Evolutionary conservation across 2,329 filamentous ascomycete genomes (phyloP).

Genomic region (Huntiella moniliformis): DNA sequence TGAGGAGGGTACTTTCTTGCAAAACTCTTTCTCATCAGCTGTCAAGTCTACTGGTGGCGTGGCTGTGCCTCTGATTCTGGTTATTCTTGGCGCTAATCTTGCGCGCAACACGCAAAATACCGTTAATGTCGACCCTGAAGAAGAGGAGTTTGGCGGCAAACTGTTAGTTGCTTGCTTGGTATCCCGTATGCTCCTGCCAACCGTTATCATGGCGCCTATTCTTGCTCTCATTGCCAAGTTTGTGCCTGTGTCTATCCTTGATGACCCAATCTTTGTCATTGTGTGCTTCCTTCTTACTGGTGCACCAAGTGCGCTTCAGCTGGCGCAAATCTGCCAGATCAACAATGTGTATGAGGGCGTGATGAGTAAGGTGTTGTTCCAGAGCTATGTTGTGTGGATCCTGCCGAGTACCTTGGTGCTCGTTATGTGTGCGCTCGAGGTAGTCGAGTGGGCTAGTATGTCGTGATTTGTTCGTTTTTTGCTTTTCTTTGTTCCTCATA

Average conservation of each 20-base stretch:
- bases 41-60: constrained; percentile 73
- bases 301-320: constrained; percentile 77
- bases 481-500: neutral
- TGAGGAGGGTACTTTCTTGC: constrained; percentile 68
- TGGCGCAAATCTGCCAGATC: constrained; percentile 96
- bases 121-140: constrained; percentile 47
- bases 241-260: constrained; percentile 79
- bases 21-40: constrained; percentile 81
- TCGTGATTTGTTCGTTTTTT: too few species aligned
- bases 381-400: constrained; percentile 83
- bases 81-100: constrained; percentile 86
- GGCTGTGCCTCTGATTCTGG: constrained; percentile 83
- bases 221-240: constrained; percentile 77
- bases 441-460: constrained; percentile 61
- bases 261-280: constrained; percentile 94
- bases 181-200: constrained; percentile 83
- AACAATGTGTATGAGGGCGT: constrained; percentile 90
- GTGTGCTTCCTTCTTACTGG: constrained; percentile 94
- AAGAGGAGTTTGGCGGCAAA: constrained; percentile 48
- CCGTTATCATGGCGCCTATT: constrained; percentile 77
- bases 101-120: constrained; percentile 73
- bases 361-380: constrained; percentile 84
- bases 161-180: constrained; percentile 72
- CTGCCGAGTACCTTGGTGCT: constrained; percentile 79
- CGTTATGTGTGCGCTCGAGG: constrained; percentile 81